These are phyloP conservation scores for Neurospora sp. DNA, from an alignment of 495 filamentous ascomycete species.

Conservation along the genomic window DNA sequence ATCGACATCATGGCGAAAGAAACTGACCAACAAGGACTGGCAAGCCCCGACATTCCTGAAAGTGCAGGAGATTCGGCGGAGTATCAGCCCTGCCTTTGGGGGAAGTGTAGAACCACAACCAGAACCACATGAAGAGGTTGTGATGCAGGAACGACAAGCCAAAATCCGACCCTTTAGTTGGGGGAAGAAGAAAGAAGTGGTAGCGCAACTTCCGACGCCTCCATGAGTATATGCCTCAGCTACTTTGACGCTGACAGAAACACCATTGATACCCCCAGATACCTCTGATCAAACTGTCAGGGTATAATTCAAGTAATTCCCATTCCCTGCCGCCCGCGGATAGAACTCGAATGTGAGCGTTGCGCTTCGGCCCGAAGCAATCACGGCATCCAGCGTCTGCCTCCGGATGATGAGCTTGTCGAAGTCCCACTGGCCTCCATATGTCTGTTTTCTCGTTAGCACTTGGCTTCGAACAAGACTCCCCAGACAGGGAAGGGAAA, in stretches of 20 bases:
- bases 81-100: neutral
- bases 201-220: neutral
- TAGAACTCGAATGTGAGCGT: slow-evolving; percentile 47
- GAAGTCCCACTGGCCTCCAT: slow-evolving; percentile 38
- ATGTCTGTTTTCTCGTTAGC: slow-evolving; percentile 22
- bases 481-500: too few species aligned
- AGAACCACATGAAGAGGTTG: neutral
- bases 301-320: slow-evolving; percentile 35
- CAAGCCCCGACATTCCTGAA: neutral
- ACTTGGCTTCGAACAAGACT: neutral
- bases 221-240: neutral
- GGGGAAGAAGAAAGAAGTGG: neutral
- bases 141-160: neutral
- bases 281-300: slow-evolving; percentile 27
- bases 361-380: slow-evolving; percentile 32
- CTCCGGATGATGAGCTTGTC: slow-evolving; percentile 34
- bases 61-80: neutral
- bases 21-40: neutral
- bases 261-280: neutral
- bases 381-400: slow-evolving; percentile 35
- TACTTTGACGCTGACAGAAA: neutral
- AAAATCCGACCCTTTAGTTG: neutral
- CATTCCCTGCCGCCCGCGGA: slow-evolving; percentile 30
- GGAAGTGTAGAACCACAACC: neutral
- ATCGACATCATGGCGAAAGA: neutral